These are phyloP conservation scores for Aspergillus leporis DNA, from an alignment of 495 filamentous ascomycete species.

Conservation along the genomic window DNA sequence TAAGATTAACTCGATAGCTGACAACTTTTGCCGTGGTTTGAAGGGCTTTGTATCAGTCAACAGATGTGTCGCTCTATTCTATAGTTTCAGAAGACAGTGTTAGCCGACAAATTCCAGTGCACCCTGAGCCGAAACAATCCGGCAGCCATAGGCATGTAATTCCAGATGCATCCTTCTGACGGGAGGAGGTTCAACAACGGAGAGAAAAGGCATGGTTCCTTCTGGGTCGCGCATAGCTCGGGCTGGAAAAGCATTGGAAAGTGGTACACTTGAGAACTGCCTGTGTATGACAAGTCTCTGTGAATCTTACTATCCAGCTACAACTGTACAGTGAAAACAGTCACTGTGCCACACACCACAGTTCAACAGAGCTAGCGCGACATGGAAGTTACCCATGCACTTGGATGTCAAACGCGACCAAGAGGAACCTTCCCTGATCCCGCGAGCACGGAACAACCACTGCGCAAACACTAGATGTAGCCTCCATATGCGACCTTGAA, in stretches of 20 bases:
- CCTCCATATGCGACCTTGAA: neutral
- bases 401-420: neutral
- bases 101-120: conserved; percentile 13
- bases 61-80: conserved; percentile 10
- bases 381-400: neutral
- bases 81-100: conserved; percentile 11
- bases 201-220: neutral
- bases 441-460: neutral
- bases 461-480: neutral
- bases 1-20: conserved; percentile 1
- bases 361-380: neutral
- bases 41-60: conserved; percentile 7
- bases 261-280: neutral
- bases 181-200: neutral
- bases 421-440: neutral
- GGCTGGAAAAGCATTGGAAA: neutral
- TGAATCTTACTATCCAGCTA: neutral
- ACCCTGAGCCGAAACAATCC: neutral
- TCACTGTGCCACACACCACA: neutral
- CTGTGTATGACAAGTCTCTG: neutral
- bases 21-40: conserved; percentile 4
- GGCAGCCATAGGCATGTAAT: neutral
- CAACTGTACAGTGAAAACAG: neutral
- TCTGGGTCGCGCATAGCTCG: conserved; percentile 6
- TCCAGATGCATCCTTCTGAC: neutral